Evolutionary conservation across 2,329 filamentous ascomycete species (phyloP).

Genomic region (Mycogone perniciosa): DNA sequence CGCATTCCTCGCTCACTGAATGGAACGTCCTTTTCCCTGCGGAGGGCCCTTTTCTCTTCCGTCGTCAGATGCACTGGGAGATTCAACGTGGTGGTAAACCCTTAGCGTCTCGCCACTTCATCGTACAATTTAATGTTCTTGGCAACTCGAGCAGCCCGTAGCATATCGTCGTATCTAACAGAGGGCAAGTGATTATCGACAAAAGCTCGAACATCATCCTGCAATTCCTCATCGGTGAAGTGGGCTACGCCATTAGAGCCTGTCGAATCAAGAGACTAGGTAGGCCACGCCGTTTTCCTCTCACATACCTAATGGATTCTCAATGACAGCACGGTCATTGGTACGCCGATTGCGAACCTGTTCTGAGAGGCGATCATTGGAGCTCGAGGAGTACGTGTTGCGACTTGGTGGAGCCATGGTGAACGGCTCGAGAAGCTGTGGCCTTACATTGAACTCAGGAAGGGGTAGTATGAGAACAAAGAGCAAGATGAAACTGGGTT

Average conservation of each 20-base stretch:
- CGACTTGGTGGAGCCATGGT: constrained; percentile 10
- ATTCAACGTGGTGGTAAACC: constrained; percentile 11
- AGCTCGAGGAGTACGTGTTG: neutral
- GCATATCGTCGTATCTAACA: constrained; percentile 25
- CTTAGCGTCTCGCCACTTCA: constrained; percentile 24
- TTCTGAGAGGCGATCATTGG: constrained; percentile 14
- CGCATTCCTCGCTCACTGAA: constrained; percentile 35
- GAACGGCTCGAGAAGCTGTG: neutral
- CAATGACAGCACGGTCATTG: constrained; percentile 31
- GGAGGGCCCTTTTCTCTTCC: constrained; percentile 33
- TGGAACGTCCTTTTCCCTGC: constrained; percentile 31
- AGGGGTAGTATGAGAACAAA: neutral
- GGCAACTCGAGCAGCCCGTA: constrained; percentile 35
- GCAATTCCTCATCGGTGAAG: constrained; percentile 31
- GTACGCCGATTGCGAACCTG: constrained; percentile 24
- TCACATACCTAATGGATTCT: constrained; percentile 29
- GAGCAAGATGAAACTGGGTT: neutral
- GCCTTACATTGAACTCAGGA: neutral
- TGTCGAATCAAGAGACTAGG: neutral
- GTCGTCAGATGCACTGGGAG: constrained; percentile 28
- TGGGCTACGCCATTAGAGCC: constrained; percentile 23
- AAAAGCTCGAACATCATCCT: constrained; percentile 30
- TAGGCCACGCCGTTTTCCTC: neutral
- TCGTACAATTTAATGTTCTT: constrained; percentile 36
- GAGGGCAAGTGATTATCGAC: constrained; percentile 21